Conservation (phyloP, 352 stramenopile species). For the Phytophthora tentaculata region DNA sequence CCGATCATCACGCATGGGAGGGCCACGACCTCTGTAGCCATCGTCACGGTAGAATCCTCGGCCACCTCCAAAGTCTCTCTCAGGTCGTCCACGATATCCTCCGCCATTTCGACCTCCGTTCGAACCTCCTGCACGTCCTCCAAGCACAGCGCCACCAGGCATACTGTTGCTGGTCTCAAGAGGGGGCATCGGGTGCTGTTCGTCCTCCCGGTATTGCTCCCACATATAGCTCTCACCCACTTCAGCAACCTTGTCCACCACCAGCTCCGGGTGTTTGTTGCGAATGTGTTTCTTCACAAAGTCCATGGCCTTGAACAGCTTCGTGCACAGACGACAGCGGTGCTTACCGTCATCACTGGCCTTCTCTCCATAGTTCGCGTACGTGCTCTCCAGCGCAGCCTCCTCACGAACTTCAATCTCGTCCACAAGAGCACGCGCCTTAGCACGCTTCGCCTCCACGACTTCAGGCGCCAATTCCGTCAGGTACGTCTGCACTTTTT, state of each 20-base stretch:
- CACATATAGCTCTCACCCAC: slow-evolving; percentile 89
- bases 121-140: slow-evolving; percentile 45
- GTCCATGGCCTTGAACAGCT: slow-evolving; percentile 88
- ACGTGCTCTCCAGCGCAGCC: slow-evolving; percentile 72
- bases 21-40: slow-evolving; percentile 60
- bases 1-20: slow-evolving; percentile 55
- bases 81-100: slow-evolving; percentile 35
- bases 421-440: slow-evolving; percentile 67
- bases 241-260: slow-evolving; percentile 82
- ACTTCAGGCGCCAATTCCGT: slow-evolving; percentile 59
- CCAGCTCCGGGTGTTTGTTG: slow-evolving; percentile 87
- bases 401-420: slow-evolving; percentile 83
- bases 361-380: slow-evolving; percentile 86
- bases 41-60: slow-evolving; percentile 67
- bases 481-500: slow-evolving; percentile 77
- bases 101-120: slow-evolving; percentile 42
- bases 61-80: slow-evolving; percentile 42
- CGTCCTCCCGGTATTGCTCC: slow-evolving; percentile 85
- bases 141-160: slow-evolving; percentile 59
- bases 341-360: slow-evolving; percentile 85
- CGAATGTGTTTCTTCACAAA: slow-evolving; percentile 91
- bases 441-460: slow-evolving; percentile 54
- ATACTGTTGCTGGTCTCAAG: slow-evolving; percentile 75
- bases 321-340: slow-evolving; percentile 83
- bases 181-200: slow-evolving; percentile 76